Evolutionary conservation across 208 protist species (phyloP).

Genomic region (Porcisia deanei): DNA sequence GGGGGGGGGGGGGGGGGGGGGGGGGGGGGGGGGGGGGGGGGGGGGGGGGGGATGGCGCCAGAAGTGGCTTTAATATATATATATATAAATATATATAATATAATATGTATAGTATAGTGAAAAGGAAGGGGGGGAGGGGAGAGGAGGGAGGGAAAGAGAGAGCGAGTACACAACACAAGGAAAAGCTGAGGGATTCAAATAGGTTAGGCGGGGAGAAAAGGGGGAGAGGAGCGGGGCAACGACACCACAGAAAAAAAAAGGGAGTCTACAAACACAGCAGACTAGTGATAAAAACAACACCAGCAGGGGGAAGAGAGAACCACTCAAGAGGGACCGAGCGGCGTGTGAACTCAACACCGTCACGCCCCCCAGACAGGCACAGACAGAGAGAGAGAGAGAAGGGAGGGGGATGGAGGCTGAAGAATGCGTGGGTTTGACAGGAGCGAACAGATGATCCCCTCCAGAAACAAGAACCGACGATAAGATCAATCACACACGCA

Average conservation of each 20-base stretch:
- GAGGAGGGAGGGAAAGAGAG: background rate
- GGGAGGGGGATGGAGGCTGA: no score
- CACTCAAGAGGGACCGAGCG: background rate
- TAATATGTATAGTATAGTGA: background rate
- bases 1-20: background rate
- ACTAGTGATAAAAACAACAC: background rate
- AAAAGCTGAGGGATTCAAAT: background rate
- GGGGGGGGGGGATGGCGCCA: no score
- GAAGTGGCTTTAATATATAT: no score
- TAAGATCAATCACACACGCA: background rate
- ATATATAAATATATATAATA: no score
- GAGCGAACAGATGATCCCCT: background rate
- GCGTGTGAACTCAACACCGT: background rate
- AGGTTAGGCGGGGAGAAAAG: background rate
- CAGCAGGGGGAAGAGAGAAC: background rate
- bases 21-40: background rate
- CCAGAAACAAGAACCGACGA: background rate
- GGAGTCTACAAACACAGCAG: background rate
- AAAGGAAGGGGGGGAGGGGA: background rate
- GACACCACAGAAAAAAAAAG: background rate
- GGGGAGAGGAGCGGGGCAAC: background rate
- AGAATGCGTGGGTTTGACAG: no score
- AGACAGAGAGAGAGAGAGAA: constrained; percentile 2
- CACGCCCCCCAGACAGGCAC: background rate
- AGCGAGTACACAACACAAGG: background rate